Base-by-base conservation (phyloP, 2,329 filamentous ascomycete species). In the Cordyceps farinosa region DNA sequence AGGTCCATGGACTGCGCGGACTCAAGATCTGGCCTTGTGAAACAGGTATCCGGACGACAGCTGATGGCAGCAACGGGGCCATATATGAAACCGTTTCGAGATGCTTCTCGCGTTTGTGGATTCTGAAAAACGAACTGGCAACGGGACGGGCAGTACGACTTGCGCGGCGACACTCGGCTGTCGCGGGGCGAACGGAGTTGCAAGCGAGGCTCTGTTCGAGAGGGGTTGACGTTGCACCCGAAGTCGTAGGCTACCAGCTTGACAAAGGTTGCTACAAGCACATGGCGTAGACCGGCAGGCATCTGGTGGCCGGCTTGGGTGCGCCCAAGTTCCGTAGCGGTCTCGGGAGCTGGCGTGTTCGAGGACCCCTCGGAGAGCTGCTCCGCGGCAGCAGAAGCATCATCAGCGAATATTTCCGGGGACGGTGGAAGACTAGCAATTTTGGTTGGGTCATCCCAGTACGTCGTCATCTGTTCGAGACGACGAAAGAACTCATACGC, bases 171-270 rank as follows among this genome's bases (percentile, higher is more conserved):
- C 11, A n/a, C 65, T 13, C 55, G 68, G 66, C 66, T 70, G 65
- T 67, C 70, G 62, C 70, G 67, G 2, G 74, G 71, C n/a, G 77
- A 77, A 55, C 75, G 77, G 58, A 88, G 72, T 52, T 87, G 80
- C 27, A 89, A 76, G 3, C 86, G 80, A 10, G 86, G 86, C 68
- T 89, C 86, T 30, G 79, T 76, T 47, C 85, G 81, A 17, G 86
- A 77, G 32, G 81, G 77, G 2, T 79, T 77, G 55, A 87, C 82
- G 67, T 83, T 88, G 72, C 86, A 88, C 57, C 85, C 84, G 72
- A 88, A 89, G 66, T 88, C 85, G 69, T 88, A 89, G 22, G 85
- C 81, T 17, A 89, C 80, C 5, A 89, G 79, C 71, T 88, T 88
- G 62, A 88, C 72, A 62, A 88, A 88, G 42, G 85, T 80, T 3